Evolutionary conservation across 306 rosid species (phyloP).

Genomic region (Luffa aegyptiaca): DNA sequence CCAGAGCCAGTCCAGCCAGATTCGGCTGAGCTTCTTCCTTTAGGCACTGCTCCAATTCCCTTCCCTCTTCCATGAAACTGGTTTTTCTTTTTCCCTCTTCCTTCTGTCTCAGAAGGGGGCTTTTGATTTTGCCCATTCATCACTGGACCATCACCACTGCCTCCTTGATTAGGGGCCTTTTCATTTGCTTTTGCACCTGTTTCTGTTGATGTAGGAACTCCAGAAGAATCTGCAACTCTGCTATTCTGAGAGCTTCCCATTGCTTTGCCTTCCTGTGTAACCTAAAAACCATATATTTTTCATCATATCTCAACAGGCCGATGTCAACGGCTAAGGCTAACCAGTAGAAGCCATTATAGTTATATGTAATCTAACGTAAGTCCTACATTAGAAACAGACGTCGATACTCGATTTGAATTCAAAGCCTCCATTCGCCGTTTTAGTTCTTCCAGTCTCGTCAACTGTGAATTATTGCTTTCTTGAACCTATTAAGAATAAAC

Average conservation of each 20-base stretch:
- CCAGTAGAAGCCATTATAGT: not conserved
- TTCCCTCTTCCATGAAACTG: slow-evolving; percentile 69
- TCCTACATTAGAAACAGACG: slow-evolving; percentile 41
- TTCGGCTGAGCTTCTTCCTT: slow-evolving; percentile 54
- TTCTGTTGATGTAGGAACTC: slow-evolving; percentile 34
- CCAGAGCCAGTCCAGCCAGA: slow-evolving; percentile 95
- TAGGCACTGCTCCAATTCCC: slow-evolving; percentile 74
- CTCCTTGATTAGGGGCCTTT: slow-evolving; percentile 31
- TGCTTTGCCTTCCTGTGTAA: slow-evolving; percentile 45
- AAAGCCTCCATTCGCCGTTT: slow-evolving; percentile 83
- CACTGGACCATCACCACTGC: slow-evolving; percentile 25
- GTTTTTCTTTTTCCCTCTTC: slow-evolving; percentile 57
- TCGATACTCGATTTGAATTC: slow-evolving; percentile 53
- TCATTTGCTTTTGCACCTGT: slow-evolving; percentile 19
- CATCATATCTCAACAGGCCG: not conserved
- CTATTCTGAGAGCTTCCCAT: slow-evolving; percentile 27
- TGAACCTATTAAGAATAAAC: slow-evolving; percentile 40
- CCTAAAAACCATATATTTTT: not conserved
- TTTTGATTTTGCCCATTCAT: slow-evolving; percentile 37
- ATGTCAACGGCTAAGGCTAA: not conserved
- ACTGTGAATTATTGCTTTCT: slow-evolving; percentile 76
- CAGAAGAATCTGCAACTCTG: slow-evolving; percentile 28
- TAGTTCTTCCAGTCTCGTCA: slow-evolving; percentile 73
- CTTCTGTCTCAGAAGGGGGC: slow-evolving; percentile 44
- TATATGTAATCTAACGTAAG: not conserved